Base-by-base conservation (phyloP, 371 early-diverging fungal genomes). In the Conidiobolus incongruus region DNA sequence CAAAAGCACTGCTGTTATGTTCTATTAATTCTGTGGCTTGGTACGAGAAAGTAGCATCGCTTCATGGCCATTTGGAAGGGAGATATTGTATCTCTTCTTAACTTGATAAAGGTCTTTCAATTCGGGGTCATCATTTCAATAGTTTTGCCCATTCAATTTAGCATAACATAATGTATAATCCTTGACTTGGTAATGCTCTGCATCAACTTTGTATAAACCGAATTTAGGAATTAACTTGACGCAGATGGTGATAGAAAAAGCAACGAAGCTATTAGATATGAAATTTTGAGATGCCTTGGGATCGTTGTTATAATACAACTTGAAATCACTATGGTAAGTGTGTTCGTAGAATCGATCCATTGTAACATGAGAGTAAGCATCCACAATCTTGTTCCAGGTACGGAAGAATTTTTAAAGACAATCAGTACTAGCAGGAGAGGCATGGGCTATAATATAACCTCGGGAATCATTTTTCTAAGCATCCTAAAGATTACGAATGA, bases 321-420 rank as follows among this genome's bases (percentile, higher is more conserved):
- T 19, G 22, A 47, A 51, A 23, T 47, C 47, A 26, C 48, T 48
- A 36, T 30, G 44, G 36, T 51, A 48, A 22, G 34, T 23, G 16
- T 51, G 51, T 16, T 48, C 51, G 21, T 37, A 51, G 39, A 51
- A 51, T 32, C 48, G 51, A 6, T 22, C 51, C 15, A 17, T 29
- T 17, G 48, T 47, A 11, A 30, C 35, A 15, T 47, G 13, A 2
- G 41, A 21, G 37, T 35, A 51, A 12, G 47, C n/a, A 10, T 23
- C 21, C 10, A 47, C n/a, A 8, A 51, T 51, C 22, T 31, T 21
- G 15, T 22, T 38, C 17, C 32, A 51, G 12, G 40, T 22, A 13
- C 7, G 10, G 6, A 19, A 35, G 16, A 28, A 47, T 8, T 33
- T 29, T 11, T 23, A 22, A 15, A 34, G 43, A 26, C 37, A 20